Evolutionary conservation across 2,329 filamentous ascomycete species (phyloP).

Genomic region (Didymella keratinophila): DNA sequence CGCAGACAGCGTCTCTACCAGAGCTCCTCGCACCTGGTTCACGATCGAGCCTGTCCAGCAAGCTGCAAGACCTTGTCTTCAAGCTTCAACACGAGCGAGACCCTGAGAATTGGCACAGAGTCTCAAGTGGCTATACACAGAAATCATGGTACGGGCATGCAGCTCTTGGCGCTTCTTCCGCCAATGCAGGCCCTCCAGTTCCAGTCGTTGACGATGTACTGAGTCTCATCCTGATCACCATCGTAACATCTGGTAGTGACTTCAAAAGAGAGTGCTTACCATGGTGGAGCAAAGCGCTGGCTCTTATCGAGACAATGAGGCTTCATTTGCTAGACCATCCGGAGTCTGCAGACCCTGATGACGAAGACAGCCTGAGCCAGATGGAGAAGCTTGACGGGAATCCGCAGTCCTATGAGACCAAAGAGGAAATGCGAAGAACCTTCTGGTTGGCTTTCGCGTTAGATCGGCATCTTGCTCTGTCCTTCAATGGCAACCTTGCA

Average conservation of each 20-base stretch:
- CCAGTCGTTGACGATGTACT: constrained; percentile 6
- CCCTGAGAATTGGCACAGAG: constrained; percentile 5
- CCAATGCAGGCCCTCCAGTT: background rate
- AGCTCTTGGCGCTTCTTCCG: background rate
- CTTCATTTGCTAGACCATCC: constrained; percentile 6
- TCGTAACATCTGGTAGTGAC: constrained; percentile 1
- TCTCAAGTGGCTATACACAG: background rate
- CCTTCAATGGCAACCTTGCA: constrained; percentile 1
- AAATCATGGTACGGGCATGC: background rate
- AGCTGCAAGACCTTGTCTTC: constrained; percentile 2
- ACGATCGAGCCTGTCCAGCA: background rate
- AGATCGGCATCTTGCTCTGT: constrained; percentile 6
- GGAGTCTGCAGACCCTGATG: background rate
- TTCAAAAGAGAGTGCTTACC: constrained; percentile 7
- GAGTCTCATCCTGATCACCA: constrained; percentile 1
- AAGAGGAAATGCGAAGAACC: constrained; percentile 6
- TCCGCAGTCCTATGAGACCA: background rate
- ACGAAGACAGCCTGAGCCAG: background rate
- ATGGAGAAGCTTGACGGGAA: background rate
- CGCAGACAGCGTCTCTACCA: constrained; percentile 4
- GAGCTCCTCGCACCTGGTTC: constrained; percentile 7
- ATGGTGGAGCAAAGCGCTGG: constrained; percentile 4
- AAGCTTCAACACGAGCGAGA: constrained; percentile 7
- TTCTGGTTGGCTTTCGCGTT: constrained; percentile 6
- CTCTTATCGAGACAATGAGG: constrained; percentile 6